These are phyloP conservation scores for Hyphopichia burtonii DNA, from an alignment of 1,139 yeast species.

Conservation along the genomic window DNA sequence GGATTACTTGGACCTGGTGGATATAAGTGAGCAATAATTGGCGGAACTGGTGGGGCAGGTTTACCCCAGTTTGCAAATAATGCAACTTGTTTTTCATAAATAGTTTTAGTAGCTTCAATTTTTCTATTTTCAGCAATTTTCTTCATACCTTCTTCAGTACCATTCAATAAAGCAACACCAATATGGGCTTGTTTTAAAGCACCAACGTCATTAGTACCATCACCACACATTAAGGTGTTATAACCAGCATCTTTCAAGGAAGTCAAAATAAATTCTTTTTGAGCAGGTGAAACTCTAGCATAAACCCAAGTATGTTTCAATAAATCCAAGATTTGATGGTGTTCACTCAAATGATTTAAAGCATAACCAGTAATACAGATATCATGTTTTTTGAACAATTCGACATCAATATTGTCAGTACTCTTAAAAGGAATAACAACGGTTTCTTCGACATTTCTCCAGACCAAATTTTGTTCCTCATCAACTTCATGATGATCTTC, in stretches of 20 bases:
- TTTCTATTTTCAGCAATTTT: constrained; percentile 82
- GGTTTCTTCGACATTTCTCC: constrained; percentile 85
- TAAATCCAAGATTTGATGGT: constrained; percentile 65
- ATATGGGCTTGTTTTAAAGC: constrained; percentile 98
- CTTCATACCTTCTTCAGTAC: constrained; percentile 92
- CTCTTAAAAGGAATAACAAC: constrained; percentile 68
- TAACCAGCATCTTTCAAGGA: constrained; percentile 87
- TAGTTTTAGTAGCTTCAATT: constrained; percentile 59
- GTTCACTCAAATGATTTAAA: constrained; percentile 59
- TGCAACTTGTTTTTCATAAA: constrained; percentile 83
- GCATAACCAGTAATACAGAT: constrained; percentile 96
- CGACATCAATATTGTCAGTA: constrained; percentile 55
- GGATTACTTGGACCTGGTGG: constrained; percentile 97
- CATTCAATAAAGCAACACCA: constrained; percentile 95
- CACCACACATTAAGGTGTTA: constrained; percentile 98
- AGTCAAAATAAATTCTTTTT: constrained; percentile 87
- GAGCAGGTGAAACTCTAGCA: constrained; percentile 96
- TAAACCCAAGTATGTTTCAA: constrained; percentile 93
- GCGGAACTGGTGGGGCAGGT: constrained; percentile 85
- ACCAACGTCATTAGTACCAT: constrained; percentile 99
- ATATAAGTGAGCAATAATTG: constrained; percentile 84
- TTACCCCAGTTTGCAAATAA: constrained; percentile 79
- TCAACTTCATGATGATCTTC: constrained; percentile 59
- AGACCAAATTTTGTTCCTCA: constrained; percentile 61
- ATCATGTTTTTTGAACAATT: constrained; percentile 67